A percentile compares a stretch with the other conserved stretches of the same genome.
Evolutionary conservation across 495 filamentous ascomycete genomes (phyloP).

Genomic region (Pseudoneurospora amorphoporcata): DNA sequence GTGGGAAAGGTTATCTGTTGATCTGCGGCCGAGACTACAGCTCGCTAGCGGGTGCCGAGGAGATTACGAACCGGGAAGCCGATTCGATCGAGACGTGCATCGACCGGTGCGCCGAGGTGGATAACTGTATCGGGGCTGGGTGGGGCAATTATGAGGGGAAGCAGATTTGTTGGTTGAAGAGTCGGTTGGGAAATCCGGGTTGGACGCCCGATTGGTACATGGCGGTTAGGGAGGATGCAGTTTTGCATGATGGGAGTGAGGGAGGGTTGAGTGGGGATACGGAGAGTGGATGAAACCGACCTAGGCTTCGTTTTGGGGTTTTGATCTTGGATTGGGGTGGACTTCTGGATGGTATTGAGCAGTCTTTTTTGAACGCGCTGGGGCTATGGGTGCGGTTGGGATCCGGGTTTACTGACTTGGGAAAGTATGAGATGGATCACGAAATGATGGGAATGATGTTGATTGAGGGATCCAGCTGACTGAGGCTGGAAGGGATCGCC

Average conservation of each 20-base stretch:
- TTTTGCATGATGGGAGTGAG: neutral
- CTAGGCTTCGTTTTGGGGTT: too few relatives aligned
- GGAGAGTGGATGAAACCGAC: neutral
- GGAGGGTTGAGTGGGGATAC: neutral
- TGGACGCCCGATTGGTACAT: constrained; percentile 36
- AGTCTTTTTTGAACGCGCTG: too few relatives aligned
- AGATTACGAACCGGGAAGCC: constrained; percentile 14
- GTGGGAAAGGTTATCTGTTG: constrained; percentile 13
- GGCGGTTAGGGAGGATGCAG: constrained; percentile 27
- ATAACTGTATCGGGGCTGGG: constrained; percentile 24
- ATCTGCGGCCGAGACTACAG: constrained; percentile 29
- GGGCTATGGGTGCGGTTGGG: too few relatives aligned
- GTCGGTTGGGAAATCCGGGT: constrained; percentile 40
- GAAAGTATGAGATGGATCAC: too few relatives aligned
- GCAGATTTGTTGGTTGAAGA: constrained; percentile 41
- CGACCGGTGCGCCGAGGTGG: constrained; percentile 14
- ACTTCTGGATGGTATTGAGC: neutral
- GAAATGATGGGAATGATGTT: too few relatives aligned
- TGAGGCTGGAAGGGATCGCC: too few relatives aligned
- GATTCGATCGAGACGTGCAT: constrained; percentile 22
- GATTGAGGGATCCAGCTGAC: too few relatives aligned
- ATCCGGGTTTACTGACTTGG: too few relatives aligned
- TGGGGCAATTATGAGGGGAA: constrained; percentile 20
- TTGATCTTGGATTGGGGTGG: neutral
- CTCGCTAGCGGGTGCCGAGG: constrained; percentile 13